Evolutionary conservation across 768 basidiomycete species (phyloP), one percentile per base, ranked within the genome.

Genomic region (Serendipita sp.): DNA sequence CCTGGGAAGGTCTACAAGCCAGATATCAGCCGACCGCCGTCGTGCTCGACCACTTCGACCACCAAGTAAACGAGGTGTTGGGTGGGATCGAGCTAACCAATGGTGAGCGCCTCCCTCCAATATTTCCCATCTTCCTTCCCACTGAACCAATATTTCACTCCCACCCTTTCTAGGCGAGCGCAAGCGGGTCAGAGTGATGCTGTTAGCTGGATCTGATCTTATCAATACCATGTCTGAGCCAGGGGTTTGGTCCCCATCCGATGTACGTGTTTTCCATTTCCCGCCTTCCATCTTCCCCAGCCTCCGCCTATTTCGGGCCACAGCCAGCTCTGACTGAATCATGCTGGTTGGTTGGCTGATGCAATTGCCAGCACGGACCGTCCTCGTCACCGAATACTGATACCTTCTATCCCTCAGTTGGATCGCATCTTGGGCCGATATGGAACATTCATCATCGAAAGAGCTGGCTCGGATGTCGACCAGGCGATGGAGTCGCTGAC

Each of bases 191-290:
- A 85, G 85, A 65, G 79, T 97, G 67, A 90, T 98, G 86, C 82
- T 99, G 43, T 82, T 99, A 61, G 96, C 96, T 3, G 96, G 96
- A n/a, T 93, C 90, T 11, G 96, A 99, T 74, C 78, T 99, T 68
- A 98, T 98, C 73, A 84, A 90, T 69, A 96, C 93, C 28, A 97
- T 99, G 86, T 90, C 89, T 67, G 93, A 97, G 75, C 96, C 96
- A 28, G 95, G 96, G 17, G 95, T 99, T 41, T 99, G 96, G 96
- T 83, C 86, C 62, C 85, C 93, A 69, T 79, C 82, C 64, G 96
- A 99, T 79, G 93, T 95, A 74, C 71, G 91, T 80, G 13, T 26
- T 24, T 62, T 30, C 22, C 28, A 41, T n/a, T 17, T 4, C 17
- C 16, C 26, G 34, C 31, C 38, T 20, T 13, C 45, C 60, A 11